Base-by-base conservation (phyloP, 495 filamentous ascomycete genomes). In the Schizothecium vesticola region DNA sequence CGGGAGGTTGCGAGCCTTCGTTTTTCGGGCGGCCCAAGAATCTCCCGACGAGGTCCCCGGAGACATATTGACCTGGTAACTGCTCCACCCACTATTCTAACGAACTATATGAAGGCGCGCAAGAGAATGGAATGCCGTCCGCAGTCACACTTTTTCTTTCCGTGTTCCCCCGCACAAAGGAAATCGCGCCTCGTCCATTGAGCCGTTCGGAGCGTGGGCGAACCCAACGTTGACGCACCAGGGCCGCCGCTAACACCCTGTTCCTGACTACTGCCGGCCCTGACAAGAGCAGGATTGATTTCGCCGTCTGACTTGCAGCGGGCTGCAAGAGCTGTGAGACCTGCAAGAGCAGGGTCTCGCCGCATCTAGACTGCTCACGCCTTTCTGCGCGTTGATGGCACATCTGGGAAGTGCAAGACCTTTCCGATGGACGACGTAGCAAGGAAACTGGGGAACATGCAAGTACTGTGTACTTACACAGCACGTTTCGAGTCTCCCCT, bases 331-430 rank as follows among this genome's bases (percentile, higher is more conserved):
- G 3, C 13, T 43, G 33, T 13, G 12, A 19, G 43, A 51, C 1
- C 43, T 51, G 43, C 43, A 51, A 59, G 24, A 36, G 19, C 55
- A 59, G 51, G 56, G 57, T 24, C 56, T 67, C 65, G 29, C 56
- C 65, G 56, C 65, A 61, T 67, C 58, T 56, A 29, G 65, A 23
- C 65, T 29, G 59, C 57, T 67, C 65, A 36, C 65, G 65, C 31
- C 65, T 67, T 67, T 29, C 57, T 43, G 29, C 31, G 58, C 31
- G 26, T 61, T n/a, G 22, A 67, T 67, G 65, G 65, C 65, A 58
- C 65, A 56, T 59, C 25, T 21, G 25, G 63, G 57, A 67, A 23
- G 29, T 51, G 58, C 29, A 61, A n/a, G 21, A 36, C 55, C 22
- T 67, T 25, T 67, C 56, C 65, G 56, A 33, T 26, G 57, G 33